Evolutionary conservation across 192 early-diverging fungal genomes (phyloP), one percentile per base, ranked within the genome.

Genomic region (Kickxella alabastrina): DNA sequence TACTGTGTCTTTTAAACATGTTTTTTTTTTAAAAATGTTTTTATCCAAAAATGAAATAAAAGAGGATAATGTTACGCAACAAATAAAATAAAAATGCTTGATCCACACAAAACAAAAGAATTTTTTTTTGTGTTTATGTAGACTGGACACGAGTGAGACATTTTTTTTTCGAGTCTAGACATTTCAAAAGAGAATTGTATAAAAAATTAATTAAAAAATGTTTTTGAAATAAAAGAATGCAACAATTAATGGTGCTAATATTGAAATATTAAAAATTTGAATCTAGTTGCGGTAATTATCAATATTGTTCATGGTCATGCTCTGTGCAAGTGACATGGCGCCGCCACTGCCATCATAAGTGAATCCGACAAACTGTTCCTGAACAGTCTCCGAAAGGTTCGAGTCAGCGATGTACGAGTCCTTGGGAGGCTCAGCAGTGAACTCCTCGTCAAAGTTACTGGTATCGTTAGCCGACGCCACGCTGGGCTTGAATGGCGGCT

Each of bases 381-480:
- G 95, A 46, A 95, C 83, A 13, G 87, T 88, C 68, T 90, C 87
- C 10, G 91, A 89, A 32, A 98, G 79, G 50, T 87, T 88, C 5
- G 83, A 82, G 47, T 83, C 83, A 21, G 93, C 83, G 4, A 88
- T 83, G 22, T 91, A 78, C 19, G 92, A 95, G 68, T 98, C 95
- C 52, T 83, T 79, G 5, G 95, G 90, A 12, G 83, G 77, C 52
- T 97, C 94, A n/a, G 88, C 86, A 6, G 95, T 98, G 57, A 98
- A 98, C 73, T 95, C 93, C 51, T 92, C 88, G 61, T 98, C 95
- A 85, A 98, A 98, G 73, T 98, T 98, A 65, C 92, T 91, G 10
- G 93, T 97, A 62, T 98, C 95, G 38, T 83, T 83, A 4, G 91
- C 89, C 26, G 86, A 90, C 14, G 79, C 84, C 3, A 95, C 93